Evolutionary conservation across 495 filamentous ascomycete genomes (phyloP).

Genomic region (Neurospora sp.): DNA sequence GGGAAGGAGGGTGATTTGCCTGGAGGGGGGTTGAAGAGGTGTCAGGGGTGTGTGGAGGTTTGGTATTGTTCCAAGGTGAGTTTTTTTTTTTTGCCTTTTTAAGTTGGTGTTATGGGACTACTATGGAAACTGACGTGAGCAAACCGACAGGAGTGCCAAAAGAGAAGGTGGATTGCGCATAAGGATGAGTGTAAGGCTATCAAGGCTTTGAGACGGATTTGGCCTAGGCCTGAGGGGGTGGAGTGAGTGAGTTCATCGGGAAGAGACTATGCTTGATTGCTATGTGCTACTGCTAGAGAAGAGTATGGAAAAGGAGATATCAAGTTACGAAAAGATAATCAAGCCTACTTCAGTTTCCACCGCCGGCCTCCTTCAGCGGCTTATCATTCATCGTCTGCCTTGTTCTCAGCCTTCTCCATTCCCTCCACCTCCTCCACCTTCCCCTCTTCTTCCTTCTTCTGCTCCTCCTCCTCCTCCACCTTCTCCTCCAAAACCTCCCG

Average conservation of each 20-base stretch:
- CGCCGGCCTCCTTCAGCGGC: neutral
- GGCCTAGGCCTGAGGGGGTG: slow-evolving; percentile 9
- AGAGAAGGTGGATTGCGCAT: slow-evolving; percentile 31
- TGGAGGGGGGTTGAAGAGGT: slow-evolving; percentile 19
- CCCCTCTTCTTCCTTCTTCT: neutral
- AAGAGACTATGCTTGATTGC: neutral
- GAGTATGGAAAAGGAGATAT: neutral
- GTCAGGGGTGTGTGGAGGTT: slow-evolving; percentile 30
- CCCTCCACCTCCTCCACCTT: neutral
- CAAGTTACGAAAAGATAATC: neutral
- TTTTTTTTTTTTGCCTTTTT: too few species aligned
- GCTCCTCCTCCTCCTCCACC: neutral
- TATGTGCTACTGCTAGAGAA: neutral
- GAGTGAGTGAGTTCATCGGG: neutral
- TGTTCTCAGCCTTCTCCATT: neutral
- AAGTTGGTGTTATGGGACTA: too few species aligned
- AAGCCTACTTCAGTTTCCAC: neutral
- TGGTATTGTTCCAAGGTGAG: slow-evolving; percentile 34
- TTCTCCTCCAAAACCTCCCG: slow-evolving; percentile 14
- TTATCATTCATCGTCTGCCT: neutral
- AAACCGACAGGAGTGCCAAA: slow-evolving; percentile 28
- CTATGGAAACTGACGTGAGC: neutral
- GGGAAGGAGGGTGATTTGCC: slow-evolving; percentile 8
- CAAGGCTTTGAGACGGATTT: slow-evolving; percentile 28
- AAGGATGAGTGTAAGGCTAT: slow-evolving; percentile 34